Evolutionary conservation across 106 monocot genomes (phyloP).

Genomic region (Dendrobium chrysotoxum): DNA sequence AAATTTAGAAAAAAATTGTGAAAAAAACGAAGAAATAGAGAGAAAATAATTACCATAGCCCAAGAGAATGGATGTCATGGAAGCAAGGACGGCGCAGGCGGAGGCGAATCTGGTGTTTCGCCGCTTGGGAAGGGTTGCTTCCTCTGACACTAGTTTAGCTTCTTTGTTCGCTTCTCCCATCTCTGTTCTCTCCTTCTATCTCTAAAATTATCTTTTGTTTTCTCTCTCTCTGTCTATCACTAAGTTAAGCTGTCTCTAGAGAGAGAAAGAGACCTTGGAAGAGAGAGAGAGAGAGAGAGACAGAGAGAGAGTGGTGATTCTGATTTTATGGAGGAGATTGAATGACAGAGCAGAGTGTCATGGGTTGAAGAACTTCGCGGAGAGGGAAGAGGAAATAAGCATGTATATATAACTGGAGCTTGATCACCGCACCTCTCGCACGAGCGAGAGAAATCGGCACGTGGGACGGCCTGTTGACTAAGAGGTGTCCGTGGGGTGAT

Average conservation of each 20-base stretch:
- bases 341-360: no score
- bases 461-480: no score
- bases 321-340: no score
- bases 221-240: neutral
- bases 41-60: constrained; percentile 34
- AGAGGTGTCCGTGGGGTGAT: no score
- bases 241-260: neutral
- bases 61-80: constrained; percentile 40
- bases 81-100: constrained; percentile 45
- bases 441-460: no score
- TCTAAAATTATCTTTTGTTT: neutral
- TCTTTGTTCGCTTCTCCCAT: neutral
- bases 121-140: neutral
- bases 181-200: neutral
- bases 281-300: neutral
- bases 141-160: neutral
- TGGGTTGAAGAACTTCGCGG: no score
- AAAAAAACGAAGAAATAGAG: neutral
- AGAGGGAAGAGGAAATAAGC: no score
- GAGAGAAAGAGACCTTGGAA: neutral
- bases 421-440: no score
- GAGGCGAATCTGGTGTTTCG: constrained; percentile 24
- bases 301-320: neutral
- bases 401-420: no score
- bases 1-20: neutral